A percentile compares a stretch with the other conserved stretches of the same genome.
Evolutionary conservation across 2,329 filamentous ascomycete species (phyloP).

Genomic region (Sporothrix phasma): DNA sequence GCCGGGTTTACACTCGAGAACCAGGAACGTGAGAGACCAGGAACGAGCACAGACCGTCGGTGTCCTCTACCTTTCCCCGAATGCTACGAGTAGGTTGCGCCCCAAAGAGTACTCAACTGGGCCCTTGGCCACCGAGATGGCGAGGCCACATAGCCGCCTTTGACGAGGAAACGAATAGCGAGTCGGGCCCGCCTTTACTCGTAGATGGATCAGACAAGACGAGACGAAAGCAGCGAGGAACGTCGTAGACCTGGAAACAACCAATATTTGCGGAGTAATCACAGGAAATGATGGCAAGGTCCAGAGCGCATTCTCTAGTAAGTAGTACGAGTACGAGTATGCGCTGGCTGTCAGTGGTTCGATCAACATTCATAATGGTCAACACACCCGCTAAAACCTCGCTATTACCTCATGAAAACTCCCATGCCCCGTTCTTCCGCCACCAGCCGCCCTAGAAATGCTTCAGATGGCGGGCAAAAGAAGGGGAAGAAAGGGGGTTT

Average conservation of each 20-base stretch:
- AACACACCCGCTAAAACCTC: neutral
- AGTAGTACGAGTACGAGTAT: too few relatives aligned
- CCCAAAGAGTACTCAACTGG: neutral
- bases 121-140: too few relatives aligned
- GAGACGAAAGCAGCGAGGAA: neutral
- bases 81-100: conserved; percentile 10
- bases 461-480: neutral
- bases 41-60: neutral
- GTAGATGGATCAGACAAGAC: neutral
- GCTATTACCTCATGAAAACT: conserved; percentile 13
- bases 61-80: conserved; percentile 3
- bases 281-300: neutral
- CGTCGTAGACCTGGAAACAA: neutral
- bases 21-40: neutral
- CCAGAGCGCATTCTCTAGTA: neutral
- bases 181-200: neutral
- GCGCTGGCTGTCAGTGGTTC: neutral
- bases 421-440: neutral
- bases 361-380: neutral
- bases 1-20: neutral
- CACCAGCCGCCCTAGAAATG: neutral
- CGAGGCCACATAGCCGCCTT: neutral
- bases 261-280: neutral
- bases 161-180: neutral
- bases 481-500: neutral